Evolutionary conservation across 371 early-diverging fungal genomes (phyloP), one percentile per base, ranked within the genome.

Genomic region (Actinomucor elegans): DNA sequence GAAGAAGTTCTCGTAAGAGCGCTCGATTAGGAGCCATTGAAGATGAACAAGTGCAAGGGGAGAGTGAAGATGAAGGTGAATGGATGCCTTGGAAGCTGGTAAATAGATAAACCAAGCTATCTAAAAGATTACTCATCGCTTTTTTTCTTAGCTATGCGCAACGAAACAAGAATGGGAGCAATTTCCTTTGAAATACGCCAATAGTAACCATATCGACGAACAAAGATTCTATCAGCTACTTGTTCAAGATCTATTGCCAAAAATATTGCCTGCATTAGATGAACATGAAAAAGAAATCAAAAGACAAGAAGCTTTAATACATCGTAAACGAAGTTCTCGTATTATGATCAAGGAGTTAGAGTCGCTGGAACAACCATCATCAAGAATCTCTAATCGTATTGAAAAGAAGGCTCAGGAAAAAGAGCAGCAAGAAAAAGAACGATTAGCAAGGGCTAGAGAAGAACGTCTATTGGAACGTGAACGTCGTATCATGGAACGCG

Each of bases 281-380:
- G 79, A 80, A 46, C 77, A 73, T 34, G 84, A 84, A 31, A 74
- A 73, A 38, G 71, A 73, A 37, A 43, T 65, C 26, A 68, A 66
- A 40, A 74, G 77, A 33, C 61, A 77, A 23, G 85, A 83, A 34
- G 86, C 86, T 1, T 55, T 85, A 7, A 49, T 64, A n/a, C 69
- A 82, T 35, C 76, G 87, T 31, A 90, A 87, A 50, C 55, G 90
- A 34, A 86, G 86, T 20, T 81, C 87, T 12, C 80, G 88, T 27
- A 74, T 87, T 17, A 79, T 85, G 54, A 71, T 80, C 41, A 69
- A 66, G 28, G 84, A 81, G 29, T 52, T 84, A 45, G 79, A 80
- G 33, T 62, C 72, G 17, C 61, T 79, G 21, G 83, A 80, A 70
- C 14, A 57, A 61, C 18, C 55, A 43, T 18, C 69, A 55, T 10